Base-by-base conservation (phyloP, 805 yeast species). In the Pichia rugopelliculosa region DNA sequence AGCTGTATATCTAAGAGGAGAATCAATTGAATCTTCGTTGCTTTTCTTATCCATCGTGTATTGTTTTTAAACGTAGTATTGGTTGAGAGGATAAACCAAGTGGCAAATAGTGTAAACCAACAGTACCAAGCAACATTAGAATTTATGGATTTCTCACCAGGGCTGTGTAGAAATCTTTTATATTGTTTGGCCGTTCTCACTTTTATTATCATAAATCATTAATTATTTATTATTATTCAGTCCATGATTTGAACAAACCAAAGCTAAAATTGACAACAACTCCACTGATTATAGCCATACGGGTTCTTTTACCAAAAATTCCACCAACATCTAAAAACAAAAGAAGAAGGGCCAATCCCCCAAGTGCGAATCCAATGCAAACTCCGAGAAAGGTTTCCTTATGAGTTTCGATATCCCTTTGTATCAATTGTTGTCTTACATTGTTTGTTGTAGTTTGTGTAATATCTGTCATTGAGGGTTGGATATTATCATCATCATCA, bases 281-380 rank as follows among this genome's bases (percentile, higher is more conserved):
- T 0, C 96, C 96, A 2, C 82, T 82, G 42, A 83, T 62, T 10
- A 89, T 73, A 2, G 91, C 80, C 79, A 81, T 77, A 65, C 78
- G 64, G 67, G 86, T 68, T 46, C 83, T 69, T 53, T 74, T 77
- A 54, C 76, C 77, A 57, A 87, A 82, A 41, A 82, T 61, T 4
- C 77, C 68, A 4, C 75, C 72, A 38, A 63, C 54, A 51, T 82
- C 81, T 55, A 81, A 76, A 50, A 75, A 76, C 48, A 83, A 53
- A 38, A 88, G 60, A 46, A 88, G 75, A 18, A 88, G 61, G 6
- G 87, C 81, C 47, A 84, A 67, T 0, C 84, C 76, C 0, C 97
- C 97, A 25, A 87, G 66, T 44, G 83, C 77, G 52, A 83, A 79
- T 0, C 97, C 97, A 11, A 85, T 66, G 25, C 80, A 60, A 3